Evolutionary conservation across 2,329 filamentous ascomycete species (phyloP).

Genomic region (Penicillium verrucosum): DNA sequence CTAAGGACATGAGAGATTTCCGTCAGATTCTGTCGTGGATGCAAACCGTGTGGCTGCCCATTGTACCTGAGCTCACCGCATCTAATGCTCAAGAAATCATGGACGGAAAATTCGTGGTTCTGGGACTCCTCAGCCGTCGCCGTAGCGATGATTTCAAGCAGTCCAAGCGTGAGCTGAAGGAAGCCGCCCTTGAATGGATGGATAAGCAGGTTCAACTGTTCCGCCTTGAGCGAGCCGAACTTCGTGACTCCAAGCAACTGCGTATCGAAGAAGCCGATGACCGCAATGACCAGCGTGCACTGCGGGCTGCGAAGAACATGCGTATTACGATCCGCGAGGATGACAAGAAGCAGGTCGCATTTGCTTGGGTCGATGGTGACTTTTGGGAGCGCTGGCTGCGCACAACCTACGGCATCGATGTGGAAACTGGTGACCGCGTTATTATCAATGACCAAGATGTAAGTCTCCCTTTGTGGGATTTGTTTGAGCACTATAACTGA

Average conservation of each 20-base stretch:
- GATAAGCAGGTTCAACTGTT: constrained; percentile 90
- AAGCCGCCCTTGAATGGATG: constrained; percentile 95
- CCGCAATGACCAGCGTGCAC: constrained; percentile 80
- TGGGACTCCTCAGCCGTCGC: constrained; percentile 79
- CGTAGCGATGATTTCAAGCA: constrained; percentile 73
- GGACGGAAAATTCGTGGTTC: constrained; percentile 89
- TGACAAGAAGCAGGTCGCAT: constrained; percentile 82
- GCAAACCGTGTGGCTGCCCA: constrained; percentile 91
- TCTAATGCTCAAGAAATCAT: constrained; percentile 92
- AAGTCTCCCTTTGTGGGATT: constrained; percentile 45
- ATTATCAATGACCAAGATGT: constrained; percentile 98
- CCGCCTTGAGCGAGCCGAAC: constrained; percentile 87
- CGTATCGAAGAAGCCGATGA: constrained; percentile 96
- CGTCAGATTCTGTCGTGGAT: constrained; percentile 83
- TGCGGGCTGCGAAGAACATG: constrained; percentile 84
- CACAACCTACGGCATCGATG: constrained; percentile 90
- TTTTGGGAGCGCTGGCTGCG: constrained; percentile 98
- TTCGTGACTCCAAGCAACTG: constrained; percentile 90
- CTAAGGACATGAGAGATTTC: constrained; percentile 87
- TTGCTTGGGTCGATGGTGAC: constrained; percentile 94
- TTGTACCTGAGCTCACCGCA: constrained; percentile 89
- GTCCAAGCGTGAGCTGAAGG: constrained; percentile 88
- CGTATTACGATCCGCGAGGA: constrained; percentile 86
- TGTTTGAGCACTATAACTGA: constrained; percentile 12
- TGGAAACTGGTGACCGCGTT: constrained; percentile 80